phyloP scores from a whole-genome alignment of 495 filamentous ascomycete genomes.

The Aspergillus indologenus region DNA sequence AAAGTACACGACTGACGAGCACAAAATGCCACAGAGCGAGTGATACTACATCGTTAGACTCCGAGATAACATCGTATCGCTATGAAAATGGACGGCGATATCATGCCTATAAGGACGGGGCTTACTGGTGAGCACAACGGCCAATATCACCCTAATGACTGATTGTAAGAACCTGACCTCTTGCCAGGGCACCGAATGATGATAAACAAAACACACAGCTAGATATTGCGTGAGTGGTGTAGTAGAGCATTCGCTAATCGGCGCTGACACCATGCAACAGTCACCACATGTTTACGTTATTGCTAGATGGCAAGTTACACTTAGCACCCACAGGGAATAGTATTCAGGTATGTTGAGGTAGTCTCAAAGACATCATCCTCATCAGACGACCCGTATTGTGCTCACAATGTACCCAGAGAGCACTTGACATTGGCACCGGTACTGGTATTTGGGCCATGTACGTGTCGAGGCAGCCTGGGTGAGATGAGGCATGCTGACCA shows the following conservation, averaged over 20 bases:
- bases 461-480: not conserved
- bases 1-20: not conserved
- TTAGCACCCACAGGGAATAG: constrained; percentile 29
- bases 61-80: constrained; percentile 26
- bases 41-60: constrained; percentile 22
- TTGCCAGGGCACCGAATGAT: constrained; percentile 35
- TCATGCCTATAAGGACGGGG: constrained; percentile 34
- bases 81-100: constrained; percentile 36
- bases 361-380: not conserved
- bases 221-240: constrained; percentile 26
- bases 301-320: constrained; percentile 28
- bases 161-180: not conserved
- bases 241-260: not conserved
- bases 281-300: constrained; percentile 35
- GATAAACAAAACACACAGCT: constrained; percentile 31
- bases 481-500: not conserved
- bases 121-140: constrained; percentile 17
- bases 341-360: constrained; percentile 38
- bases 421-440: constrained; percentile 55
- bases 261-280: constrained; percentile 13
- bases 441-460: constrained; percentile 55
- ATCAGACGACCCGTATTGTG: not conserved
- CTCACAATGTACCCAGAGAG: constrained; percentile 17
- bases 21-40: constrained; percentile 9
- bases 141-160: not conserved